These are phyloP conservation scores for Ceratocystis colombiana DNA, from an alignment of 2,329 filamentous ascomycete species.

Conservation along the genomic window DNA sequence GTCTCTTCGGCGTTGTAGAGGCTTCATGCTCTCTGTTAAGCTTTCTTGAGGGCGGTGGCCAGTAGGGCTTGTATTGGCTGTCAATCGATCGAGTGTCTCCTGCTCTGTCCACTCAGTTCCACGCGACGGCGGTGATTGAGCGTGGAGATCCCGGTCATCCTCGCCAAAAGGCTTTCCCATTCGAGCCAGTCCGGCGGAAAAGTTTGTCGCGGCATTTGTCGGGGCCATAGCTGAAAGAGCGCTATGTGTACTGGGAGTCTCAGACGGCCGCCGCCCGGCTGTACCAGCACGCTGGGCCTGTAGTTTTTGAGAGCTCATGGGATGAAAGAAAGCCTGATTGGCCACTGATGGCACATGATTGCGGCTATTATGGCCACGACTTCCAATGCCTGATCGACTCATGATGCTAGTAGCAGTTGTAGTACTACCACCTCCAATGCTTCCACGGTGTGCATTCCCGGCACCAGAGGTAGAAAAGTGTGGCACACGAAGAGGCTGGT, in stretches of 20 bases:
- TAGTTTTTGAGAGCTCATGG: constrained; percentile 91
- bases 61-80: constrained; percentile 64
- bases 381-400: constrained; percentile 20
- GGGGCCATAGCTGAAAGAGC: constrained; percentile 11
- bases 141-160: constrained; percentile 44
- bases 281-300: constrained; percentile 64
- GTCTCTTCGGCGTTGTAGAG: constrained; percentile 45
- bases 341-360: constrained; percentile 84
- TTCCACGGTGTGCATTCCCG: constrained; percentile 19
- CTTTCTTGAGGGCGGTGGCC: constrained; percentile 50
- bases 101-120: constrained; percentile 73
- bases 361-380: constrained; percentile 41
- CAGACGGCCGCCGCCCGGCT: constrained; percentile 15
- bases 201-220: constrained; percentile 19
- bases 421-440: constrained; percentile 22
- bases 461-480: constrained; percentile 40
- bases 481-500: constrained; percentile 47
- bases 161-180: constrained; percentile 29
- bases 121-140: constrained; percentile 53
- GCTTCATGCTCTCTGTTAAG: constrained; percentile 66
- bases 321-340: constrained; percentile 84
- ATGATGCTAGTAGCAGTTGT: constrained; percentile 12
- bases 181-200: constrained; percentile 20
- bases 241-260: constrained; percentile 22
- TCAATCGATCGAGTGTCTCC: constrained; percentile 58